Conservation (phyloP, 176 grass and related monocot species). For the Musa troglodytarum region DNA sequence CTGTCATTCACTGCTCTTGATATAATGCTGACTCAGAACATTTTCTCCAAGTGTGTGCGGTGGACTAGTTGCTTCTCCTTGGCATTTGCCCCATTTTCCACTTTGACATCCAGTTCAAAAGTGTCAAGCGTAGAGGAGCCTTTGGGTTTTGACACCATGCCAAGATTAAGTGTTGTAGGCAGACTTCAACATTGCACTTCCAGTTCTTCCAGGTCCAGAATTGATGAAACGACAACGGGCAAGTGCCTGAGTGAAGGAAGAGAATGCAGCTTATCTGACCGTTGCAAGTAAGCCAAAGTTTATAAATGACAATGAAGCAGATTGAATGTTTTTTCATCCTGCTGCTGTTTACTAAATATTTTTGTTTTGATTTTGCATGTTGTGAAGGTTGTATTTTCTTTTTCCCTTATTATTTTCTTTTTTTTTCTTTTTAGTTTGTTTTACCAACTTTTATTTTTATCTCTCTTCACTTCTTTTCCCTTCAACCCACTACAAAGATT, state of each 20-base stretch:
- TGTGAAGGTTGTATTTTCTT: background rate
- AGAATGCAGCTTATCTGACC: slow-evolving; percentile 18
- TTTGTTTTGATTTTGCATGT: background rate
- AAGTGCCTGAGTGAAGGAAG: slow-evolving; percentile 29
- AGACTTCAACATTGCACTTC: slow-evolving; percentile 50
- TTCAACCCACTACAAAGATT: background rate
- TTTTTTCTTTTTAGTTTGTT: background rate
- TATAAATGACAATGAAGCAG: background rate
- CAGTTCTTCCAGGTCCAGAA: slow-evolving; percentile 17
- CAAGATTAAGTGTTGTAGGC: slow-evolving; percentile 59
- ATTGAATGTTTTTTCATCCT: background rate
- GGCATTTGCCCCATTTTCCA: slow-evolving; percentile 12
- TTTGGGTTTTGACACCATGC: slow-evolving; percentile 53
- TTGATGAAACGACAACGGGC: slow-evolving; percentile 27
- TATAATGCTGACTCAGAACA: slow-evolving; percentile 5
- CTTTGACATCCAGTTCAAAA: slow-evolving; percentile 20
- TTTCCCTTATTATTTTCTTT: background rate
- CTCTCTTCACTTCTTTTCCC: background rate
- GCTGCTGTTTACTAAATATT: background rate
- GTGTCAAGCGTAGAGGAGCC: slow-evolving; percentile 90
- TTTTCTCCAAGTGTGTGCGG: background rate
- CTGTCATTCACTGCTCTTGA: background rate
- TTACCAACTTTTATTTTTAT: background rate
- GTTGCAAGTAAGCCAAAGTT: slow-evolving; percentile 37
- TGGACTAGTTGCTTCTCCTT: background rate